These are phyloP conservation scores for Tillandsia fasciculata DNA, from an alignment of 176 grass and related monocot genomes.

Conservation along the genomic window DNA sequence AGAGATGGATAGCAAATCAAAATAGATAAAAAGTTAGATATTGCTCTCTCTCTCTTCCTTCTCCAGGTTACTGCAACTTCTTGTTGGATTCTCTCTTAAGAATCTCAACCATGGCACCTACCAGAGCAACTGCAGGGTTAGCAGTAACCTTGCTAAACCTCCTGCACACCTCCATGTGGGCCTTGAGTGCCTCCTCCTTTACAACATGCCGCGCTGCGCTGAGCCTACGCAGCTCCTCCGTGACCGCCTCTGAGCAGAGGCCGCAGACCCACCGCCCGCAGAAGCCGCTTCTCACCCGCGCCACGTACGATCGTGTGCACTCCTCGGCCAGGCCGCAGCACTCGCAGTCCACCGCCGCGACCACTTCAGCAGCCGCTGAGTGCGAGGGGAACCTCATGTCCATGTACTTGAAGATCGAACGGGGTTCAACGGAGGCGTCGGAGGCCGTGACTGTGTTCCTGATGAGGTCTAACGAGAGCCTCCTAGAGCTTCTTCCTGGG, in stretches of 20 bases:
- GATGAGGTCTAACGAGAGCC: constrained; percentile 1
- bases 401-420: constrained; percentile 1
- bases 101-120: constrained; percentile 2
- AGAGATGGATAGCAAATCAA: no score
- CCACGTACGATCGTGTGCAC: constrained; percentile 12
- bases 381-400: background rate
- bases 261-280: constrained; percentile 22
- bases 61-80: background rate
- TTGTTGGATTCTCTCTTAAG: background rate
- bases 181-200: constrained; percentile 13
- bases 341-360: constrained; percentile 10
- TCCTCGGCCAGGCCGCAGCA: constrained; percentile 23
- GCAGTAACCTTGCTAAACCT: constrained; percentile 1
- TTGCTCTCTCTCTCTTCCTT: no score
- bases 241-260: constrained; percentile 20
- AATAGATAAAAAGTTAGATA: no score
- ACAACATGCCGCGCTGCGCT: background rate
- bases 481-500: constrained; percentile 5
- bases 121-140: constrained; percentile 4
- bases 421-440: background rate
- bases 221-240: constrained; percentile 6
- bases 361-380: background rate
- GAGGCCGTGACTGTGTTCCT: background rate
- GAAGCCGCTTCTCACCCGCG: background rate
- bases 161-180: constrained; percentile 20